A percentile compares a stretch with the other conserved stretches of the same genome.
Conservation (phyloP, 805 yeast genomes). For the Martiniozyma abietophila region DNA sequence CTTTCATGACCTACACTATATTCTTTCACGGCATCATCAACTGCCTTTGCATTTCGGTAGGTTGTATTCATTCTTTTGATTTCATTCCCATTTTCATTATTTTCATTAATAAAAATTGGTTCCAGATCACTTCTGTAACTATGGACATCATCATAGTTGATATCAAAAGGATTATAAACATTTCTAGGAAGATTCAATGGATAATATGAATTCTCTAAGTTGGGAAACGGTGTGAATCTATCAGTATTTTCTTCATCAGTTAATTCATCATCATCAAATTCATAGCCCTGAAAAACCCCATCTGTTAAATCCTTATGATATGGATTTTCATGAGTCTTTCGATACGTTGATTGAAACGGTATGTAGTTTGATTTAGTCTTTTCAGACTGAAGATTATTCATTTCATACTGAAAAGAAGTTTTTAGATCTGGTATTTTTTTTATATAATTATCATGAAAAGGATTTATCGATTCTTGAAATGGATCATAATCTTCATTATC, state of each 20-base stretch:
- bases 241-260: conserved; percentile 16
- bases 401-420: too few species aligned
- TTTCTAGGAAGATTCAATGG: conserved; percentile 24
- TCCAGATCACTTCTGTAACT: conserved; percentile 2
- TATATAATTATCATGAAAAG: conserved; percentile 1
- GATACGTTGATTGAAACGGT: too few species aligned
- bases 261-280: conserved; percentile 18
- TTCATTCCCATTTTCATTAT: conserved; percentile 1
- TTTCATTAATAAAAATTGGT: conserved; percentile 6
- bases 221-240: conserved; percentile 29
- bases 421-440: conserved; percentile 5
- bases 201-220: conserved; percentile 24
- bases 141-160: conserved; percentile 13
- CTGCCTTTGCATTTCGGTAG: conserved; percentile 11
- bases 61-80: conserved; percentile 8
- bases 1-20: conserved; percentile 5
- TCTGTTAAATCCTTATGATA: conserved; percentile 1
- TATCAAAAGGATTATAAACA: conserved; percentile 24
- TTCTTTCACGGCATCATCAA: conserved; percentile 11
- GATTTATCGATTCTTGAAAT: neutral
- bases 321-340: conserved; percentile 5
- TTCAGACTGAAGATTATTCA: too few species aligned
- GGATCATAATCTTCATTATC: conserved; percentile 4
- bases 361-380: too few species aligned
- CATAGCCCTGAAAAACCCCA: conserved; percentile 19